Base-by-base conservation (phyloP, 257 asterid genomes). In the Leptodermis oblonga region DNA sequence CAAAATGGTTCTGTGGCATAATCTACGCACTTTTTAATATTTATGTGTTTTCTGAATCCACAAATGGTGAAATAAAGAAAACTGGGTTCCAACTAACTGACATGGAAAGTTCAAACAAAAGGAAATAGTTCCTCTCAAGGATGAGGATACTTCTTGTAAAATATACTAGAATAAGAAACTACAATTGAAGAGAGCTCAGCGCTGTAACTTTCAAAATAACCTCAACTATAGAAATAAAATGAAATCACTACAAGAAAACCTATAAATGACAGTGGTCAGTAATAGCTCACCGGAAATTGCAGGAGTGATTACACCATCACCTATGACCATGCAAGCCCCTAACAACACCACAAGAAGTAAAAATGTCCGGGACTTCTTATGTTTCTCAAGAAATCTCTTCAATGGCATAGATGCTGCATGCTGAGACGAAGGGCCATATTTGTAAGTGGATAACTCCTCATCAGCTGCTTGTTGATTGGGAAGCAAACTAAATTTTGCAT, bases 391-490 rank as follows among this genome's bases (percentile, higher is more conserved):
- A 77, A 82, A 87, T 74, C 94, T 81, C 88, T 80, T 93, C 72
- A 90, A 64, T 33, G 85, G 84, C 72, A 77, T 54, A 52, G 91
- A 79, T 39, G 87, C 62, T 42, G 88, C 73, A 73, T 88, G 73
- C 71, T 81, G 96, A 78, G 87, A 84, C 2, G 65, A 55, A 67
- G 86, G 84, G 26, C 96, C 95, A 80, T 86, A 87, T 81, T 84
- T 93, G 82, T 88, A 93, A 58, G 99, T 68, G 42, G 90, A 83
- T 61, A 93, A 87, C 78, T 93, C 99, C 86, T 90, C 98, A 62
- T 93, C 98, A 63, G 98, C 98, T 31, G 98, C 97, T 82, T 93
- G 98, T 74, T 93, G 99, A 84, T 90, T 93, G 60, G 99, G 95
- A 83, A 93, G 99, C 78, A 93, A 86, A 77, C 96, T 80, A 72